phyloP scores from a whole-genome alignment of 1,284 basidiomycete species.

The Rhodofomes roseus region DNA sequence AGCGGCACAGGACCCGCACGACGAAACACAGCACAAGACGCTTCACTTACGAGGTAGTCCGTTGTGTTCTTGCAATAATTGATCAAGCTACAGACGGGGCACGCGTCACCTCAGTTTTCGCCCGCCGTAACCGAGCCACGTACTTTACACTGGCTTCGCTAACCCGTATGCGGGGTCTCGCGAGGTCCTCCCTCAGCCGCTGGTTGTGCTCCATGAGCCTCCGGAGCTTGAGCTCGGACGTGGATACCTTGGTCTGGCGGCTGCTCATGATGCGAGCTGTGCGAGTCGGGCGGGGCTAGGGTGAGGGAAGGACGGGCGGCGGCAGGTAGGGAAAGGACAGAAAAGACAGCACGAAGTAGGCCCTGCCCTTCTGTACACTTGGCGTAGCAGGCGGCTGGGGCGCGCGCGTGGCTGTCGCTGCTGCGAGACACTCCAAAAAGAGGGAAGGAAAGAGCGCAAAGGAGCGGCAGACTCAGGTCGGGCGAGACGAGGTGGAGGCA shows the following conservation, averaged over 20 bases:
- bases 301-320: not conserved
- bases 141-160: constrained; percentile 75
- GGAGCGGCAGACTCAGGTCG: constrained; percentile 8
- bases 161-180: constrained; percentile 68
- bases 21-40: too few relatives aligned
- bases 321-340: not conserved
- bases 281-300: not conserved
- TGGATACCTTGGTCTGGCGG: constrained; percentile 51
- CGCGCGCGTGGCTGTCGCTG: constrained; percentile 1
- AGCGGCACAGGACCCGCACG: not conserved
- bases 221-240: constrained; percentile 83
- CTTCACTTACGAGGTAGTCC: constrained; percentile 67
- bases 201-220: constrained; percentile 79
- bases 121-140: constrained; percentile 14
- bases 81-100: constrained; percentile 51
- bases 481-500: not conserved
- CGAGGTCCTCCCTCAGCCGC: constrained; percentile 72
- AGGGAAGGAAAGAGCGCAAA: constrained; percentile 11
- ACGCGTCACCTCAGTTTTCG: not conserved
- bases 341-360: constrained; percentile 5
- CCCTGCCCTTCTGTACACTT: constrained; percentile 5
- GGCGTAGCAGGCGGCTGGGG: not conserved
- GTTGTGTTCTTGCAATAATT: constrained; percentile 71
- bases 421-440: constrained; percentile 12
- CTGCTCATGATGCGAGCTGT: constrained; percentile 24